Conservation (phyloP, 2,329 filamentous ascomycete species). For the Magnaporthiopsis incrustans region DNA sequence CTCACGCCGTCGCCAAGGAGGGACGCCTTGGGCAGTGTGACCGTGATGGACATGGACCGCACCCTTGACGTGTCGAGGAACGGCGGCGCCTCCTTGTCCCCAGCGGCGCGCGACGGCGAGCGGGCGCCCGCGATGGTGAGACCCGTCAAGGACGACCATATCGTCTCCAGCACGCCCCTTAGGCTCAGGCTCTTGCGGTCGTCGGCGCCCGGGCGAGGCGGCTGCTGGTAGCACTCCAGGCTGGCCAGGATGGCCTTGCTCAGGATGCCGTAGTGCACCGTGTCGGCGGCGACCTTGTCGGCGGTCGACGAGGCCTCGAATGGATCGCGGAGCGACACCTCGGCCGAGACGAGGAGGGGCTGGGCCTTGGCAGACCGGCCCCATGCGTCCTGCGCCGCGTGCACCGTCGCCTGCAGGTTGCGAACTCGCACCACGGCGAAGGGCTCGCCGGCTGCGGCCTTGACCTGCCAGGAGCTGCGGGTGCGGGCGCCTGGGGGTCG, state of each 20-base stretch:
- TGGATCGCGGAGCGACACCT: conserved; percentile 44
- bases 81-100: conserved; percentile 21
- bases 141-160: conserved; percentile 31
- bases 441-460: conserved; percentile 33
- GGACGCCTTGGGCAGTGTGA: conserved; percentile 60
- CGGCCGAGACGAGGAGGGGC: conserved; percentile 52
- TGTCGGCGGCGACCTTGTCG: conserved; percentile 59
- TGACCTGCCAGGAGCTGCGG: conserved; percentile 28
- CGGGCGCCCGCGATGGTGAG: conserved; percentile 22
- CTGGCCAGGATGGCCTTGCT: conserved; percentile 54
- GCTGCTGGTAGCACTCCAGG: conserved; percentile 20
- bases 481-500: conserved; percentile 14
- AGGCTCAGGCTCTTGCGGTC: conserved; percentile 13
- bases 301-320: conserved; percentile 50
- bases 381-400: conserved; percentile 61
- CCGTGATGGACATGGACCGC: conserved; percentile 40
- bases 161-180: conserved; percentile 25
- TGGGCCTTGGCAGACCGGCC: conserved; percentile 50
- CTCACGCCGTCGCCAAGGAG: conserved; percentile 55
- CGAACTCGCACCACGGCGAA: conserved; percentile 49
- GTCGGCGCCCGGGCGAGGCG: conserved; percentile 10
- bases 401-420: conserved; percentile 50
- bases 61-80: conserved; percentile 30
- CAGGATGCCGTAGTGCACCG: conserved; percentile 66
- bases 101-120: conserved; percentile 17